A percentile compares a stretch with the other conserved stretches of the same genome.
phyloP scores from a whole-genome alignment of 1,139 yeast species.

The Geotrichum candidum region DNA sequence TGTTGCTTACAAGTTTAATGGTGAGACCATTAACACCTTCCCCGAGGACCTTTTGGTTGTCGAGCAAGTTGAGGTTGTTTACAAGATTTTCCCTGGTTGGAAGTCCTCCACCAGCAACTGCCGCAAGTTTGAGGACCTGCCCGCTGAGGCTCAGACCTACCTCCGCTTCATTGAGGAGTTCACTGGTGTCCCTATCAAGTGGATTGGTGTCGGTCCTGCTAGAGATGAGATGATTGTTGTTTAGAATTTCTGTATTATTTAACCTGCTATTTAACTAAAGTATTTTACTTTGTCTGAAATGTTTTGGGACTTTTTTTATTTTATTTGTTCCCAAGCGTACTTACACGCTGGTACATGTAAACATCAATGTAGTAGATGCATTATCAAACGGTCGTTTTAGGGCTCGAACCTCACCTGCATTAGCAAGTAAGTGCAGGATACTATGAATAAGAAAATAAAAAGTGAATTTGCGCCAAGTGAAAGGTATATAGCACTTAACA shows the following conservation, averaged over 20 bases:
- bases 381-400: background rate
- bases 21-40: conserved; percentile 68
- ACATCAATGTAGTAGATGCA: background rate
- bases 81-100: conserved; percentile 94
- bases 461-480: too few species aligned
- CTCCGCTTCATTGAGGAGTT: conserved; percentile 79
- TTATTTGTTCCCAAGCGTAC: background rate
- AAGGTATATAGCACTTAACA: too few species aligned
- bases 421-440: background rate
- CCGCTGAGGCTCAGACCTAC: conserved; percentile 80
- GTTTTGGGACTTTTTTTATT: background rate
- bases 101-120: conserved; percentile 71
- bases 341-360: background rate
- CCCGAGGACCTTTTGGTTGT: conserved; percentile 84
- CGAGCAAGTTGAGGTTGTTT: conserved; percentile 86
- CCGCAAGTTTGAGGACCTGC: conserved; percentile 67
- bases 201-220: conserved; percentile 99
- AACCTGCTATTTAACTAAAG: background rate
- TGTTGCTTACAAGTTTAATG: conserved; percentile 71
- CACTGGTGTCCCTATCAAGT: conserved; percentile 76
- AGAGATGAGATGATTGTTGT: conserved; percentile 47
- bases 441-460: too few species aligned
- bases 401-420: background rate
- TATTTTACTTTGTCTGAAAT: background rate
- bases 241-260: conserved; percentile 3